phyloP scores from a whole-genome alignment of 208 protist genomes.

The Crithidia bombi region DNA sequence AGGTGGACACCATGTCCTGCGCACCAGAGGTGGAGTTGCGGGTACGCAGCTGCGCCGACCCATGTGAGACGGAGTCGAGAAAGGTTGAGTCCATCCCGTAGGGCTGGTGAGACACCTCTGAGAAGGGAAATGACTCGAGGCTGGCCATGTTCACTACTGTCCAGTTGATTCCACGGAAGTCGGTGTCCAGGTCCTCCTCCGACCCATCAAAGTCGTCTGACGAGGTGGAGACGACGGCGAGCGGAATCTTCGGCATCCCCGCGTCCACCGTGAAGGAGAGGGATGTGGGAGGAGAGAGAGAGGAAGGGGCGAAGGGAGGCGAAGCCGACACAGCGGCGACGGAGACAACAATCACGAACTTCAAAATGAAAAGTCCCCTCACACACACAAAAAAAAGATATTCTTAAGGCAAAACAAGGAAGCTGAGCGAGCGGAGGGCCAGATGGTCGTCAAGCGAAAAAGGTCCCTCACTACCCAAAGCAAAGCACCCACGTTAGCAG shows the following conservation, averaged over 20 bases:
- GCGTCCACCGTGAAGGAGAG: neutral
- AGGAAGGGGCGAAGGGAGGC: no score
- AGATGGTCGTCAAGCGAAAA: no score
- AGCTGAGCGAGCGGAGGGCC: no score
- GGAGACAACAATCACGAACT: no score
- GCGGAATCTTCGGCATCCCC: constrained; percentile 17
- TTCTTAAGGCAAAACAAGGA: no score
- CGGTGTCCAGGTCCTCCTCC: constrained; percentile 1
- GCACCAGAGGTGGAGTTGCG: neutral
- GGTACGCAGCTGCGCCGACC: neutral
- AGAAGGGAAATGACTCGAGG: constrained; percentile 50
- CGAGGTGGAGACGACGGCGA: constrained; percentile 17
- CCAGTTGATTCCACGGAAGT: constrained; percentile 31
- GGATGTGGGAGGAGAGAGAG: no score
- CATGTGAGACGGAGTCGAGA: constrained; percentile 29
- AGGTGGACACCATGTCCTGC: constrained; percentile 1
- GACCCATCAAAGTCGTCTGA: constrained; percentile 23
- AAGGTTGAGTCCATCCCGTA: constrained; percentile 41
- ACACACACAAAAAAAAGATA: no score
- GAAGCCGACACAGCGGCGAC: no score
- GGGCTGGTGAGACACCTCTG: constrained; percentile 44
- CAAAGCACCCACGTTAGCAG: no score
- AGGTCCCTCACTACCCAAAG: no score
- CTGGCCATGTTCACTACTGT: constrained; percentile 31
- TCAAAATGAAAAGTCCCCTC: no score